A percentile compares a stretch with the other conserved stretches of the same genome.
Evolutionary conservation across 1,284 basidiomycete genomes (phyloP).

Genomic region (Malassezia obtusa): DNA sequence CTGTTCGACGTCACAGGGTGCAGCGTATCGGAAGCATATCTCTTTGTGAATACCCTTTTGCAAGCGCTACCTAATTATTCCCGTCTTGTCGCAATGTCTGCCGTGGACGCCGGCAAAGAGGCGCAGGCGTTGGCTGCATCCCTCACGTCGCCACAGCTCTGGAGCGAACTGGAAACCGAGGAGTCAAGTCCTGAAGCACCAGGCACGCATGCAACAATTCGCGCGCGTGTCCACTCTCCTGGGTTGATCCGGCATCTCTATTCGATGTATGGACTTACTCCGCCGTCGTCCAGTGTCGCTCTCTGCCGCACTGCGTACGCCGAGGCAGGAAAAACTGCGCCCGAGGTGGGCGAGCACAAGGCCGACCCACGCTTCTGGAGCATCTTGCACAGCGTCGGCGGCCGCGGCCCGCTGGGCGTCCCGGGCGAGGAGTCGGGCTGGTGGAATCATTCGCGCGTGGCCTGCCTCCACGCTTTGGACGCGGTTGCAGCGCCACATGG

Average conservation of each 20-base stretch:
- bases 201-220: slow-evolving; percentile 6
- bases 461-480: background rate
- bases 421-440: slow-evolving; percentile 19
- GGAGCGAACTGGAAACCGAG: slow-evolving; percentile 8
- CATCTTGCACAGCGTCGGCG: slow-evolving; percentile 21
- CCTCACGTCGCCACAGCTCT: slow-evolving; percentile 25
- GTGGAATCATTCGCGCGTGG: slow-evolving; percentile 20
- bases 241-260: slow-evolving; percentile 23
- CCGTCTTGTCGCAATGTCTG: slow-evolving; percentile 23
- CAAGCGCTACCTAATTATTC: slow-evolving; percentile 12
- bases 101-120: slow-evolving; percentile 14
- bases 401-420: slow-evolving; percentile 26
- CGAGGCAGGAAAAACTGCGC: slow-evolving; percentile 7
- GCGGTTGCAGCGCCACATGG: background rate
- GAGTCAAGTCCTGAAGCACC: background rate
- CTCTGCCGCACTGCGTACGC: slow-evolving; percentile 17
- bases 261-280: slow-evolving; percentile 28
- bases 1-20: slow-evolving; percentile 6
- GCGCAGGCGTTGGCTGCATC: slow-evolving; percentile 16
- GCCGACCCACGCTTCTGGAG: slow-evolving; percentile 31
- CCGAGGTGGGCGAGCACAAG: background rate
- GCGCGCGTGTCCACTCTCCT: slow-evolving; percentile 19
- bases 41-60: slow-evolving; percentile 16
- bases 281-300: slow-evolving; percentile 16
- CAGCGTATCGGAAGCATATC: slow-evolving; percentile 10